phyloP scores from a whole-genome alignment of 495 filamentous ascomycete species.

The Hyaloscypha variabilis region DNA sequence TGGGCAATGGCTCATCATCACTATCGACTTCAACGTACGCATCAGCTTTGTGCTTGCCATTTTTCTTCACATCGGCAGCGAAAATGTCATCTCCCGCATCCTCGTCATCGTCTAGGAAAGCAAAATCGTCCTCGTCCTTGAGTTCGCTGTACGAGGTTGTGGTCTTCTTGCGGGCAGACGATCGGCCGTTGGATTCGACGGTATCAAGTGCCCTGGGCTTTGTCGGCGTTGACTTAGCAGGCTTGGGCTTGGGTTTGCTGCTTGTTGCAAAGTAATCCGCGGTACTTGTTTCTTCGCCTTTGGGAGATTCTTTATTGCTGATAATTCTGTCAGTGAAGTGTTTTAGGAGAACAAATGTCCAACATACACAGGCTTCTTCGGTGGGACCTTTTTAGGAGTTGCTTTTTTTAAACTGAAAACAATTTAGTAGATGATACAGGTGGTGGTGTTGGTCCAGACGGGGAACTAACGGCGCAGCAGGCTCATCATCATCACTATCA shows the following conservation, averaged over 20 bases:
- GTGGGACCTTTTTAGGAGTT: conserved; percentile 47
- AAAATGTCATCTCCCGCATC: conserved; percentile 76
- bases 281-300: conserved; percentile 57
- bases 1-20: conserved; percentile 53
- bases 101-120: conserved; percentile 59
- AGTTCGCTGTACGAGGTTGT: conserved; percentile 38
- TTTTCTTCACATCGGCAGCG: conserved; percentile 60
- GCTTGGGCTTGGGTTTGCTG: conserved; percentile 46
- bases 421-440: conserved; percentile 11
- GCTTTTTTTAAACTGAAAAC: conserved; percentile 28
- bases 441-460: no score
- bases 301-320: conserved; percentile 43
- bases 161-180: conserved; percentile 35
- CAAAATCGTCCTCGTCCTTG: conserved; percentile 43
- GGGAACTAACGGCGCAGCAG: conserved; percentile 19
- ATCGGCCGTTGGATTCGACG: conserved; percentile 33
- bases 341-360: neutral
- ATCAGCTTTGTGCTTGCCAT: conserved; percentile 64
- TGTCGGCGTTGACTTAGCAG: conserved; percentile 34
- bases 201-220: conserved; percentile 30
- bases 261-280: conserved; percentile 64
- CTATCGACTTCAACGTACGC: conserved; percentile 67
- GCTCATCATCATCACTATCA: conserved; percentile 75
- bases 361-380: conserved; percentile 41
- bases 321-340: neutral